Evolutionary conservation across 305 asterid species (phyloP), one percentile per base, ranked within the genome.

Genomic region (Euphrasia arctica): DNA sequence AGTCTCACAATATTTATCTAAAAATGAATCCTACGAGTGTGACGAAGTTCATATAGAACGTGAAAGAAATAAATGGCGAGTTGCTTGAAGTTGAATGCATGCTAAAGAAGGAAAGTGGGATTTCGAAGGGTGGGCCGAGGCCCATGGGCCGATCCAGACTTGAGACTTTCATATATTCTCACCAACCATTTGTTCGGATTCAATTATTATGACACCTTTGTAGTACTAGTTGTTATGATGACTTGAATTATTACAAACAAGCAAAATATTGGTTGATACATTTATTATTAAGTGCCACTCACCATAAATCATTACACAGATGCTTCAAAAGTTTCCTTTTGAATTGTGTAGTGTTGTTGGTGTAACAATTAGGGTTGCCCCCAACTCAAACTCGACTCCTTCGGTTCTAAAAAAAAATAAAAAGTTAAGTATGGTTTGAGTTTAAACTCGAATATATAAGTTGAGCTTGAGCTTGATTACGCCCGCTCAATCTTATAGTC

Each of bases 151-250:
- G 12, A 0, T 1, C 22, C 2, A 64, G 25, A 6, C 61, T 64
- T 54, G 39, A 34, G 41, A 11, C 28, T 56, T 42, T 8, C 0
- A 25, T 54, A 31, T 10, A 11, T 43, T 43, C 29, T 31, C 34
- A 66, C 65, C 71, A 66, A 58, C 64, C 49, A 47, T 66, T 29
- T 31, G 50, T 54, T 54, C 32, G 28, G 34, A 54, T 47, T 12
- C 51, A 47, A 47, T 47, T 47, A 47, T 47, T 47, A 47, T 11
- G 13, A 47, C 15, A 47, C 52, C 13, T 47, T 11, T 47, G 7
- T 47, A 43, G 36, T 32, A 32, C 36, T 43, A 4, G 14, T 48
- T 48, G 52, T 12, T 14, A 48, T 12, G 9, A 66, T 66, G 31
- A 43, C 43, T 65, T 52, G 41, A 64, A 45, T 56, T 43, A 45